phyloP scores from a whole-genome alignment of 371 early-diverging fungal species.

The Funneliformis caledonium region DNA sequence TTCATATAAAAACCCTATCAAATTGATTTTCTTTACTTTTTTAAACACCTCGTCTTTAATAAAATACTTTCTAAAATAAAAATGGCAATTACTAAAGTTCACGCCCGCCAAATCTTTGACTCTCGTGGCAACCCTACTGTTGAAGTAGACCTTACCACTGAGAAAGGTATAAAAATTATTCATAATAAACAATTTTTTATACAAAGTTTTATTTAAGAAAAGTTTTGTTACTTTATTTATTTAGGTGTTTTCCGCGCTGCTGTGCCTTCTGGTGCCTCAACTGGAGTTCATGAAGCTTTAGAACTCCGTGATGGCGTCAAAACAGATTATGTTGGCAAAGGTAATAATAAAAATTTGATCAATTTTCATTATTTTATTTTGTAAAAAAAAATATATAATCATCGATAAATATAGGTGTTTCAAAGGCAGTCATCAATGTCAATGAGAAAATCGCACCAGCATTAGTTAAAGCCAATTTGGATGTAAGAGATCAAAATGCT shows the following conservation, averaged over 20 bases:
- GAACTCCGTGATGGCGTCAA: slow-evolving; percentile 95
- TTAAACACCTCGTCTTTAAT: not conserved
- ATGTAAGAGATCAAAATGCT: slow-evolving; percentile 84
- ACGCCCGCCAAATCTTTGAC: slow-evolving; percentile 98
- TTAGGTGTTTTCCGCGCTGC: slow-evolving; percentile 88
- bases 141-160: slow-evolving; percentile 97
- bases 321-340: slow-evolving; percentile 91
- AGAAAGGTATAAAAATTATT: slow-evolving; percentile 59
- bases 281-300: slow-evolving; percentile 98
- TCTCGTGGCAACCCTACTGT: slow-evolving; percentile 99
- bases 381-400: not conserved
- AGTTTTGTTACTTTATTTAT: not conserved
- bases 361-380: too few species aligned
- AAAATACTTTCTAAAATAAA: slow-evolving; percentile 29
- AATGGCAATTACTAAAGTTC: slow-evolving; percentile 75
- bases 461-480: slow-evolving; percentile 73
- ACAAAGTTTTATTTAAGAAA: not conserved
- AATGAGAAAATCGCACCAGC: slow-evolving; percentile 86
- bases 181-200: too few species aligned
- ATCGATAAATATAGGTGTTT: slow-evolving; percentile 67
- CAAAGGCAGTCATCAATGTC: slow-evolving; percentile 92
- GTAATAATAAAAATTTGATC: slow-evolving; percentile 49
- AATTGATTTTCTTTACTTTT: not conserved
- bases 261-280: slow-evolving; percentile 99
- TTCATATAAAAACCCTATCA: not conserved